Evolutionary conservation across 768 basidiomycete genomes (phyloP).

Genomic region (Suillus clintonianus): DNA sequence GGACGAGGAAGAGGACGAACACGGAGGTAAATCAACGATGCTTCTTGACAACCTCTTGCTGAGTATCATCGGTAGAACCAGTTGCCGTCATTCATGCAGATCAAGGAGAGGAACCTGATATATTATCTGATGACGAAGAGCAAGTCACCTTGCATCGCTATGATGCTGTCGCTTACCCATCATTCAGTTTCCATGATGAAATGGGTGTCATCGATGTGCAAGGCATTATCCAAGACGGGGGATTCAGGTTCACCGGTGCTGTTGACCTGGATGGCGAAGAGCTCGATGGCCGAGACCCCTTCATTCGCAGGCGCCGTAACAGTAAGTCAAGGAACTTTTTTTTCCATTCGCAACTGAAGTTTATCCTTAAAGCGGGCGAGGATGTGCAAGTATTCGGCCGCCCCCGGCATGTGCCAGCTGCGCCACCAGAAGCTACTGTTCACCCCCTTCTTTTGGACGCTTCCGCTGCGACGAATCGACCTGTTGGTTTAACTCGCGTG

Average conservation of each 20-base stretch:
- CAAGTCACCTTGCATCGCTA: conserved; percentile 31
- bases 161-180: conserved; percentile 16
- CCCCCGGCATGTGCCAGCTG: conserved; percentile 48
- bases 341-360: conserved; percentile 3
- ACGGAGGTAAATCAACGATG: conserved; percentile 16
- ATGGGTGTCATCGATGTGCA: conserved; percentile 39
- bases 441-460: conserved; percentile 83
- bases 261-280: conserved; percentile 48
- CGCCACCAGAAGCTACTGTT: conserved; percentile 68
- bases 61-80: conserved; percentile 34
- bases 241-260: conserved; percentile 57
- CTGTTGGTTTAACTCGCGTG: conserved; percentile 46
- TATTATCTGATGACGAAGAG: conserved; percentile 69
- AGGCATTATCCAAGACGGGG: conserved; percentile 42
- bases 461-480: conserved; percentile 46
- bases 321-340: conserved; percentile 6
- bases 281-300: conserved; percentile 43
- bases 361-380: conserved; percentile 44
- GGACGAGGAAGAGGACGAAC: conserved; percentile 58
- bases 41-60: background rate
- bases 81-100: conserved; percentile 65
- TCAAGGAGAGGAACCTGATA: conserved; percentile 61
- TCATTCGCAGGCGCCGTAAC: conserved; percentile 56
- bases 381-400: conserved; percentile 66
- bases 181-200: conserved; percentile 41